Conservation (phyloP, 2,329 filamentous ascomycete genomes). For the Penicillium sp. region DNA sequence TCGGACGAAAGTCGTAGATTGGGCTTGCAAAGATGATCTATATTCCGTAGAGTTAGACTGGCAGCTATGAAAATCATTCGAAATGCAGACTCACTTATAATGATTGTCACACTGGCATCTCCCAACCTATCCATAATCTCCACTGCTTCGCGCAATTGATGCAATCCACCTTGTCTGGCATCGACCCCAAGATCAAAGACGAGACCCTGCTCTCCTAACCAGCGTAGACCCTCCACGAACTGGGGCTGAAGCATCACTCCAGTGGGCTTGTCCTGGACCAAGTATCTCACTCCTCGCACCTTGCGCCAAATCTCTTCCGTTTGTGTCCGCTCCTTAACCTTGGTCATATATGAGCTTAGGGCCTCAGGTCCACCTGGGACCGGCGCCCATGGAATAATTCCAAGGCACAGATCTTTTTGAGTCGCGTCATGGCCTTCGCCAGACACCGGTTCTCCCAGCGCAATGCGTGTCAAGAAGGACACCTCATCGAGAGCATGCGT, state of each 20-base stretch:
- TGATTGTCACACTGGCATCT: slow-evolving; percentile 62
- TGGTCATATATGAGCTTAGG: slow-evolving; percentile 69
- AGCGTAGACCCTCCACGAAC: slow-evolving; percentile 70
- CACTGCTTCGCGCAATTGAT: slow-evolving; percentile 73
- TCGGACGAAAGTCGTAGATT: slow-evolving; percentile 66
- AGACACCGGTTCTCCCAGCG: slow-evolving; percentile 62
- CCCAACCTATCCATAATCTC: slow-evolving; percentile 72
- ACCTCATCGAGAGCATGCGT: slow-evolving; percentile 74
- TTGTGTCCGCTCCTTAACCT: slow-evolving; percentile 59
- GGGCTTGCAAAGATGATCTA: slow-evolving; percentile 91
- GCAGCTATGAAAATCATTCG: neutral
- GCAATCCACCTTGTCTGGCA: slow-evolving; percentile 74
- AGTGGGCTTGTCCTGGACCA: slow-evolving; percentile 76
- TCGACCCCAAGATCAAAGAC: slow-evolving; percentile 87
- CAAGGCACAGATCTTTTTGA: slow-evolving; percentile 66
- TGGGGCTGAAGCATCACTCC: slow-evolving; percentile 67
- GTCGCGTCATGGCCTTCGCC: slow-evolving; percentile 64
- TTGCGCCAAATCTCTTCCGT: slow-evolving; percentile 69
- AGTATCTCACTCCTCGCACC: slow-evolving; percentile 80
- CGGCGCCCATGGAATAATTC: slow-evolving; percentile 85
- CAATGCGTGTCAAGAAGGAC: slow-evolving; percentile 69
- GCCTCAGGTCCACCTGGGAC: slow-evolving; percentile 67
- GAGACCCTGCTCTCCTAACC: slow-evolving; percentile 67
- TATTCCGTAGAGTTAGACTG: slow-evolving; percentile 12
- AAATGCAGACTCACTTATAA: slow-evolving; percentile 62